Evolutionary conservation across 177 flowering plant genomes (phyloP), one percentile per base, ranked within the genome.

Genomic region (Vitis hybrid): DNA sequence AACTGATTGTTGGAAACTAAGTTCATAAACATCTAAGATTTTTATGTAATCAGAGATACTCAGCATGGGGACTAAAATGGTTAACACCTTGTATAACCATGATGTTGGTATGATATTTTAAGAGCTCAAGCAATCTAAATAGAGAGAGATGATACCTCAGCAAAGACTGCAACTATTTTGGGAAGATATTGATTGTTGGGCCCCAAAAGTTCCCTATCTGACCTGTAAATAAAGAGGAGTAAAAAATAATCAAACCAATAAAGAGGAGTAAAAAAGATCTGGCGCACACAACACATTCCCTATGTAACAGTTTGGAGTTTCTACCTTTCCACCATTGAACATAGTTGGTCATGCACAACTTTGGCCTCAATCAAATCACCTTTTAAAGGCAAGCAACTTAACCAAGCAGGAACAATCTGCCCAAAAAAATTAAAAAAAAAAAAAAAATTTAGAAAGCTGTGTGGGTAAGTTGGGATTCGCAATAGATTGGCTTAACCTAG

Each of bases 291-390:
- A 38, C 47, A 38, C 9, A 8, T 38, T 38, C 7, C 47, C 47
- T 5, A 38, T 38, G 47, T 38, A 38, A 38, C 47, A 38, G 47
- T n/a, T 12, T n/a, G 1, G 55, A 31, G 11, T 56, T 15, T 80
- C 64, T 76, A 92, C 98, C 91, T 88, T 78, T 95, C 98, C 24
- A 90, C 97, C 98, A 95, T 91, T 54, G 89, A 82, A 77, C 98
- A 95, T 54, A 95, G 99, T 81, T 93, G 97, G n/a, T 93, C 98
- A 77, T 95, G 99, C 55, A 93, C 99, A 78, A 86, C 81, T 83
- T 91, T 93, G 50, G 99, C 98, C 81, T 95, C 99, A 69, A 95
- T 85, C 65, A 90, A 68, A 76, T 95, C 99, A 75, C 89, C 88
- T 77, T 88, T 95, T 31, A 95, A 81, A 2, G 99, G 99, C 83